Conservation (phyloP, 345 rosid genomes). For the Diplotaxis tenuifolia region DNA sequence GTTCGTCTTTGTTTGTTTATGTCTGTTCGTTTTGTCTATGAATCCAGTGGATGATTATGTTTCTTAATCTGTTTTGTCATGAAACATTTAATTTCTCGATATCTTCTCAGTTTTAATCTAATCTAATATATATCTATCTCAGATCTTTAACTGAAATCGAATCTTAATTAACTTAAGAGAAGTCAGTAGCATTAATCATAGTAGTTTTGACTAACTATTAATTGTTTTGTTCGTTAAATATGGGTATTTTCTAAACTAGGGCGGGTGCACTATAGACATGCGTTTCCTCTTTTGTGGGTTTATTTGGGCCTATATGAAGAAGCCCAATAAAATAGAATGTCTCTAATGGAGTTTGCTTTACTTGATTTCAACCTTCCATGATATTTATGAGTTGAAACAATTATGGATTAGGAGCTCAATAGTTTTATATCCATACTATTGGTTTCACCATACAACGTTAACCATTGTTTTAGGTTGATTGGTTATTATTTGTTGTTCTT, state of each 20-base stretch:
- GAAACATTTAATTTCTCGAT: slow-evolving; percentile 7
- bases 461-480: too few relatives aligned
- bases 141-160: background rate
- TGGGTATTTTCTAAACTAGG: background rate
- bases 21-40: background rate
- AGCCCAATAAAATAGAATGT: background rate
- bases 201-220: background rate
- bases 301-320: background rate
- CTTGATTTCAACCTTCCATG: background rate
- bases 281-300: background rate
- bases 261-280: background rate
- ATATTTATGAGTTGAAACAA: background rate
- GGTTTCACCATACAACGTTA: too few relatives aligned
- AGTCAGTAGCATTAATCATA: background rate
- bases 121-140: background rate
- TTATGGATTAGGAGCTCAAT: background rate
- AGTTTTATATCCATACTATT: too few relatives aligned
- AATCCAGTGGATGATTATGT: background rate
- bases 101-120: background rate
- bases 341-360: background rate
- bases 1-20: background rate
- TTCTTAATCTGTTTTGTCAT: background rate
- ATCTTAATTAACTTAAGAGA: background rate
- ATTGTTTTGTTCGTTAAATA: background rate
- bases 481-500: too few relatives aligned